Base-by-base conservation (phyloP, 495 filamentous ascomycete species). In the Beverwykella pulmonaria region DNA sequence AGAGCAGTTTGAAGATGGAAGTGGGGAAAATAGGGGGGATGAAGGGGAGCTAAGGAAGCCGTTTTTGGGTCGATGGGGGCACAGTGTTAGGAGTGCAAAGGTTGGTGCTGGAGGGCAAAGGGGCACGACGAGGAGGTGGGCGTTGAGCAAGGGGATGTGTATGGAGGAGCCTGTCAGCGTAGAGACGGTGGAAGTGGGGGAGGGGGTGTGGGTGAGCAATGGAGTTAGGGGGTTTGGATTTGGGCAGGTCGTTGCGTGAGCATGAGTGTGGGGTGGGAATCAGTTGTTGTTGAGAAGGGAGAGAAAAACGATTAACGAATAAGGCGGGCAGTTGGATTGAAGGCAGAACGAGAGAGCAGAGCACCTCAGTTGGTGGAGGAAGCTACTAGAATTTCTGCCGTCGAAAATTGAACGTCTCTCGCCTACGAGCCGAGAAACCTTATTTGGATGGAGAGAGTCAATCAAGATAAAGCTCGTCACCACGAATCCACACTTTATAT, bases 121-220 rank as follows among this genome's bases (percentile, higher is more conserved):
- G 22, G 92, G 92, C 1, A 95, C 91, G 29, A 90, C 86, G 15
- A 87, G 93, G 71, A 82, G 90, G 70, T 97, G 91, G 85, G 86
- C 90, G 14, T 69, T 97, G 54, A 81, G 86, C 79, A 59, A 83
- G 80, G 36, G 79, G 75, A 78, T 83, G 78, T 84, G 90, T 73
- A 75, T 79, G n/a, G 90, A 95, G 71, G 80, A 83, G 47, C 70
- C 79, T 1, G 79, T 94, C 19, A 71, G 55, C 10, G 79, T 71
- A 1, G 73, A 81, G 19, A 84, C 83, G 12, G 74, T 97, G 19
- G 72, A 84, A 12, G 80, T 90, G 69, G 90, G 88, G 2, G 92
- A 97, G 74, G 82, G 85, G 58, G 89, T 91, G 65, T 92, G 90
- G 87, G 77, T 97, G 62, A 94, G 91, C 70, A 96, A 92, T 75